A percentile compares a stretch with the other conserved stretches of the same genome.
phyloP scores from a whole-genome alignment of 2,329 filamentous ascomycete genomes.

The Phialemonium atrogriseum region DNA sequence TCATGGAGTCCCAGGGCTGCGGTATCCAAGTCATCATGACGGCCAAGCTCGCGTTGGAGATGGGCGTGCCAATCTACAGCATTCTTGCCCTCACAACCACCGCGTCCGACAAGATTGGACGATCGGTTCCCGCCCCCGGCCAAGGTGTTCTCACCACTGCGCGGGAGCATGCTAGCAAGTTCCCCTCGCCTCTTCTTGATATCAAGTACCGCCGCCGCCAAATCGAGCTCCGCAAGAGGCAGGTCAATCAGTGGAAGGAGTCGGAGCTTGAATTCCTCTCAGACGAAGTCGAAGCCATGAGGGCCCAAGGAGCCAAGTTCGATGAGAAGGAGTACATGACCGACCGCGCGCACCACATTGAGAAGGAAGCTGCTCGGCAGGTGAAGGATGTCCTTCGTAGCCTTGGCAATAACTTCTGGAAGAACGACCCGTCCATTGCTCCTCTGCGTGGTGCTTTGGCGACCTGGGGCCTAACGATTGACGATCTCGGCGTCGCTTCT shows the following conservation, averaged over 20 bases:
- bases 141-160: conserved; percentile 95
- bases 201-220: conserved; percentile 96
- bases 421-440: conserved; percentile 85
- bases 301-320: conserved; percentile 65
- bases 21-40: conserved; percentile 99
- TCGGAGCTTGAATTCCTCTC: conserved; percentile 88
- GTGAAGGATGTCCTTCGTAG: conserved; percentile 89
- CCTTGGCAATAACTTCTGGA: conserved; percentile 99
- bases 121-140: conserved; percentile 91
- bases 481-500: conserved; percentile 89
- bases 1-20: conserved; percentile 99
- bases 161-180: conserved; percentile 82
- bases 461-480: conserved; percentile 95
- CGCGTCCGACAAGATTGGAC: conserved; percentile 97
- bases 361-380: conserved; percentile 79
- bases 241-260: conserved; percentile 96
- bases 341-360: conserved; percentile 78
- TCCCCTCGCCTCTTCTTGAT: conserved; percentile 90
- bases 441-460: conserved; percentile 92
- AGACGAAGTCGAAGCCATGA: conserved; percentile 87
- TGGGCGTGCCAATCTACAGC: conserved; percentile 98
- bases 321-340: conserved; percentile 78
- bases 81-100: conserved; percentile 89
- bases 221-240: conserved; percentile 85
- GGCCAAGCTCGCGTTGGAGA: conserved; percentile 87